Evolutionary conservation across 345 rosid species (phyloP).

Genomic region (Hevea brasiliensis): DNA sequence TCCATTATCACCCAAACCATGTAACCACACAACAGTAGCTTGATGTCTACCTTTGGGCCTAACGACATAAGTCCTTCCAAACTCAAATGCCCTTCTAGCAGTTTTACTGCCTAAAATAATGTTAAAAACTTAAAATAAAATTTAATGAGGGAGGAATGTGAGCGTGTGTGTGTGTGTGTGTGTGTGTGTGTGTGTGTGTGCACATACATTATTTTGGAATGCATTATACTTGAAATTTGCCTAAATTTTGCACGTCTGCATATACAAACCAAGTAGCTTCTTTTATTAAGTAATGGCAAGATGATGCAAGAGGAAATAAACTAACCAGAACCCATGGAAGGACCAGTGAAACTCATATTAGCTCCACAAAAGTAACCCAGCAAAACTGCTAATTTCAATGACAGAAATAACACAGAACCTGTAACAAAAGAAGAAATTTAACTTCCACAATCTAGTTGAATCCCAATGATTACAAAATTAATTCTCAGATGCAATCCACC

Average conservation of each 20-base stretch:
- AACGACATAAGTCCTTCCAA: slow-evolving; percentile 93
- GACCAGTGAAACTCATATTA: slow-evolving; percentile 70
- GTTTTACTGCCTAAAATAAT: slow-evolving; percentile 21
- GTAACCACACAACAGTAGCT: slow-evolving; percentile 96
- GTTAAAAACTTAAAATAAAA: slow-evolving; percentile 2
- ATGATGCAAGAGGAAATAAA: slow-evolving; percentile 16
- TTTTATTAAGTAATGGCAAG: not conserved
- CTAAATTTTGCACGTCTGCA: no score
- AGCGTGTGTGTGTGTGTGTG: no score
- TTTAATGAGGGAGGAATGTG: not conserved
- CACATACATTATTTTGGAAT: no score
- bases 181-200: no score
- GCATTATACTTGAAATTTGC: no score
- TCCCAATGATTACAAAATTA: no score
- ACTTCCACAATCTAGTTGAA: not conserved
- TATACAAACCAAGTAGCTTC: not conserved
- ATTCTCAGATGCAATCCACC: not conserved
- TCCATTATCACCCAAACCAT: slow-evolving; percentile 96
- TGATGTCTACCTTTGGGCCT: slow-evolving; percentile 96
- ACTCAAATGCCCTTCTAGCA: slow-evolving; percentile 30
- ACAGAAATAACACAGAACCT: slow-evolving; percentile 23
- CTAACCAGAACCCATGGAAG: slow-evolving; percentile 70
- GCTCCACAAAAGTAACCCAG: slow-evolving; percentile 17
- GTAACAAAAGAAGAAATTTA: slow-evolving; percentile 17
- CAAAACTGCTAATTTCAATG: slow-evolving; percentile 6